These are phyloP conservation scores for Bipolaris bicolor DNA, from an alignment of 2,329 filamentous ascomycete species.

Conservation along the genomic window DNA sequence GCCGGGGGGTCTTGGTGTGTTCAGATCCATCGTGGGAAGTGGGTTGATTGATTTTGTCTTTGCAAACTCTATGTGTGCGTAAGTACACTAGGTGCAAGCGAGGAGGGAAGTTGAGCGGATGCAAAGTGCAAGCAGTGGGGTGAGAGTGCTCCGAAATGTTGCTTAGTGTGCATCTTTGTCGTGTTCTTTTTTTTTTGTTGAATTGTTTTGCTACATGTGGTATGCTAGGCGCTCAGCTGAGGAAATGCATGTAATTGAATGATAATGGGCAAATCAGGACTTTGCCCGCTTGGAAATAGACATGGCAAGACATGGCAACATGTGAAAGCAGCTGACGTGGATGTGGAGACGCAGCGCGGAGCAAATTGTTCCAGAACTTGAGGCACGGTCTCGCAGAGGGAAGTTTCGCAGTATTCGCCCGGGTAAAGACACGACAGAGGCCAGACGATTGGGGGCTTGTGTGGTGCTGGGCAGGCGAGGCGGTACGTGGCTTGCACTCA, in stretches of 20 bases:
- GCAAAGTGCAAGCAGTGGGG: no score
- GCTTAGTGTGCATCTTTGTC: not conserved
- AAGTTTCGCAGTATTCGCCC: constrained; percentile 29
- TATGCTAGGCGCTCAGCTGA: constrained; percentile 10
- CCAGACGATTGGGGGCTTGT: constrained; percentile 11
- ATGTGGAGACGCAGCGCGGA: constrained; percentile 23
- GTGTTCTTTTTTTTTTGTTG: constrained; percentile 8
- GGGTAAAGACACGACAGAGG: constrained; percentile 5
- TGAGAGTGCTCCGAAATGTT: not conserved
- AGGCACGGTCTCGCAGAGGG: constrained; percentile 17
- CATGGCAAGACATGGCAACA: constrained; percentile 11
- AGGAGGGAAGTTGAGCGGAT: no score
- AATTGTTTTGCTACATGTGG: not conserved
- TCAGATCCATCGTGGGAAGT: constrained; percentile 1
- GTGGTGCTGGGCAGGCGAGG: constrained; percentile 7
- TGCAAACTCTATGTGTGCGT: not conserved
- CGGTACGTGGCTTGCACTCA: constrained; percentile 38
- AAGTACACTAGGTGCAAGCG: not conserved
- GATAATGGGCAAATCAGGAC: constrained; percentile 10
- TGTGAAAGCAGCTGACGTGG: constrained; percentile 27
- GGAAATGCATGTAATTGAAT: constrained; percentile 1
- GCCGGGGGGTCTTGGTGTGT: constrained; percentile 9
- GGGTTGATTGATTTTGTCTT: not conserved
- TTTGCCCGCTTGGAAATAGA: constrained; percentile 8
- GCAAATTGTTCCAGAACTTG: constrained; percentile 27